Base-by-base conservation (phyloP, 108 stramenopile species). In the Phaeodactylum tricornutum region DNA sequence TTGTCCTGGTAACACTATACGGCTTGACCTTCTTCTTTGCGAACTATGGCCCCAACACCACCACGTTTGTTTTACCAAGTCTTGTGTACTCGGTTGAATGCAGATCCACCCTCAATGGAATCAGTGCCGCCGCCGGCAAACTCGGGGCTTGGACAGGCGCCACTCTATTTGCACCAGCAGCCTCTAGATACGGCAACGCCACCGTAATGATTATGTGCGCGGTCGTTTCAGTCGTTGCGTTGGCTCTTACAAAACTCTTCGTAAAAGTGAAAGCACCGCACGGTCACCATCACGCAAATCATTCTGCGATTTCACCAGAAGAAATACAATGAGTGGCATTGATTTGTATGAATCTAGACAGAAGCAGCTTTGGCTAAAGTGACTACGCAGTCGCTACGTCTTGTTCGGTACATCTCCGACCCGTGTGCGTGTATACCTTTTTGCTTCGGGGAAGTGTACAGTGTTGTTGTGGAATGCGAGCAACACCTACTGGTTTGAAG, bases 41-140 rank as follows among this genome's bases (percentile, higher is more conserved):
- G 35, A 92, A 92, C 42, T 87, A 84, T 39, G 90, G 90, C 3
- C 90, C 90, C 32, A 92, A 92, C 44, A 75, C 84, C 26, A 77
- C 85, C 3, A 84, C 86, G 20, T 79, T 72, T 29, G 49, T 74
- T 38, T 53, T 92, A 42, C 85, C 90, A 2, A 71, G 69, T 48
- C 63, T 92, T 21, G 61, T 81, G 0, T 92, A 74, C 48, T 71
- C 75, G 3, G 64, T 53, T 3, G 62, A 79, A 19, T 74, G 77
- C 46, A 71, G 85, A 19, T 74, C 81, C 3, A 87, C 90, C n/a
- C 60, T 84, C 40, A 92, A 92, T 67, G 90, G 90, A 15, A 56
- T 87, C 1, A 72, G 80, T 55, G 90, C 90, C 6, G 90, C 90
- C 8, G 41, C 52, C 25, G 90, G 90, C 0, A 92, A 92, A 53